Conservation (phyloP, 345 rosid species). For the Citrus sinensis region DVS_A1.0 CM039163.1:6552501-6553000, state of each 20-base stretch:
- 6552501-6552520: background rate
- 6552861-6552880: conserved; percentile 1
- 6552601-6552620: background rate
- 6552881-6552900: background rate
- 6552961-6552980: background rate
- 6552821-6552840: background rate
- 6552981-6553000: background rate
- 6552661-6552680: background rate
- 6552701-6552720: conserved; percentile 48
- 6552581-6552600: background rate
- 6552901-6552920: background rate
- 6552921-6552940: background rate
- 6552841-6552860: background rate
- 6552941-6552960: background rate
- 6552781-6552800: background rate
- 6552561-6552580: background rate
- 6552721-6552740: conserved; percentile 77
- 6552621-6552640: no score
- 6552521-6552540: background rate
- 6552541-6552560: background rate
- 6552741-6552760: conserved; percentile 97
- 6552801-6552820: background rate
- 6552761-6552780: conserved; percentile 24
- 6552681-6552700: conserved; percentile 49
- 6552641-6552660: background rate